Percentiles rank a stretch among this genome's conserved stretches.
These are phyloP conservation scores for Tuber melanosporum DNA, from an alignment of 495 filamentous ascomycete genomes.

Conservation along the genomic window DNA sequence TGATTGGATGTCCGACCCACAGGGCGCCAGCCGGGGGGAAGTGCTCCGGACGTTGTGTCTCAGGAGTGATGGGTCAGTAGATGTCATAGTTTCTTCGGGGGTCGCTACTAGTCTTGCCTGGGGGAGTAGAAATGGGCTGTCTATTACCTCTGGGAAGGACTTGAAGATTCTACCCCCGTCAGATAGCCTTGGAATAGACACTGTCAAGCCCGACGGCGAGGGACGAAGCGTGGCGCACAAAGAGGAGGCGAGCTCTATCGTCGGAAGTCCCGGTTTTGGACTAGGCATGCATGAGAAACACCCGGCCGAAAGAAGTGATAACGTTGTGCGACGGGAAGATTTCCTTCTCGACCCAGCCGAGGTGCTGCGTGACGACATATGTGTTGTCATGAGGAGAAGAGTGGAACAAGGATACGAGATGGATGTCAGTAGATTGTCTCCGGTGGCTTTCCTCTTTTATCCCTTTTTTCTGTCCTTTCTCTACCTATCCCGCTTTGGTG, in stretches of 20 bases:
- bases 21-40: neutral
- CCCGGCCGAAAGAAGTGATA: conserved; percentile 19
- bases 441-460: neutral
- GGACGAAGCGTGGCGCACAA: conserved; percentile 2
- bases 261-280: conserved; percentile 14
- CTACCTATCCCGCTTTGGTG: neutral
- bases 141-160: conserved; percentile 36
- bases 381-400: conserved; percentile 34
- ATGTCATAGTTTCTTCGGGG: conserved; percentile 29
- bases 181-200: neutral
- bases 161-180: conserved; percentile 31
- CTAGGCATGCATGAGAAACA: conserved; percentile 31
- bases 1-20: conserved; percentile 67
- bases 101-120: conserved; percentile 28
- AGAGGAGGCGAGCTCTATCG: conserved; percentile 7
- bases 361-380: conserved; percentile 33
- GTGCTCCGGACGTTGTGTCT: conserved; percentile 26
- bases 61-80: conserved; percentile 31
- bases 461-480: neutral
- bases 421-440: conserved; percentile 12
- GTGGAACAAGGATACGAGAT: conserved; percentile 36
- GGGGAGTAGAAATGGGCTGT: conserved; percentile 34
- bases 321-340: conserved; percentile 31
- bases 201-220: neutral
- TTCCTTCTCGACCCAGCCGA: conserved; percentile 37